phyloP scores from a whole-genome alignment of 129 eudicot species.

The Oenanthe sinensis region DNA sequence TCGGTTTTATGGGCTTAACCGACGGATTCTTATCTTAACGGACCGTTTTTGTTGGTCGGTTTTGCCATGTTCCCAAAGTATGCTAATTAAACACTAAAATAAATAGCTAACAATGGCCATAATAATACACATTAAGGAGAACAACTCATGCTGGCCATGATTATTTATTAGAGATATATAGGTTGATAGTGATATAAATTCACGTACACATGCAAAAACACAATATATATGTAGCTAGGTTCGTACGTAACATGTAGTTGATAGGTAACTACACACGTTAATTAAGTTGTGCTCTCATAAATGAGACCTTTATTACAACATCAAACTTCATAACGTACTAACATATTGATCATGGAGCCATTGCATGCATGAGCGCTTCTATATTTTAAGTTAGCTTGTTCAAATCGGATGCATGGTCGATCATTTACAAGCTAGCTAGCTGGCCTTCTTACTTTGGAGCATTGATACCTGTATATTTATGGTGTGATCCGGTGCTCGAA shows the following conservation, averaged over 20 bases:
- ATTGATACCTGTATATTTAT: background rate
- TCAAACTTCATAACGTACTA: background rate
- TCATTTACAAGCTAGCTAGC: too few species aligned
- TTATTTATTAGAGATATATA: background rate
- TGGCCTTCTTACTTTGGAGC: background rate
- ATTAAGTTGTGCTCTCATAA: background rate
- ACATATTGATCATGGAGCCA: background rate
- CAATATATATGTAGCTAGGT: background rate
- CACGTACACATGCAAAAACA: background rate
- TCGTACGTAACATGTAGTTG: background rate
- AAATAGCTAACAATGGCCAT: background rate
- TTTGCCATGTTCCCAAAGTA: too few species aligned
- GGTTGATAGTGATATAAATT: background rate
- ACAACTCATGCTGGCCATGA: slow-evolving; percentile 1
- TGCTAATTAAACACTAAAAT: too few species aligned
- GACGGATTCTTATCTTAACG: too few species aligned
- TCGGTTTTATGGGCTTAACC: too few species aligned
- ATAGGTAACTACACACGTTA: background rate
- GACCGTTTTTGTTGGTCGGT: too few species aligned
- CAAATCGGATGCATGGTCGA: too few species aligned
- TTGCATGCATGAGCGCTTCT: background rate
- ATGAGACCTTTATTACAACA: background rate
- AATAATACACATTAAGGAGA: background rate
- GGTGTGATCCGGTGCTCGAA: background rate
- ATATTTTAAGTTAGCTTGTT: background rate